Conservation (phyloP, 768 basidiomycete species). For the Russula emetica region DNA sequence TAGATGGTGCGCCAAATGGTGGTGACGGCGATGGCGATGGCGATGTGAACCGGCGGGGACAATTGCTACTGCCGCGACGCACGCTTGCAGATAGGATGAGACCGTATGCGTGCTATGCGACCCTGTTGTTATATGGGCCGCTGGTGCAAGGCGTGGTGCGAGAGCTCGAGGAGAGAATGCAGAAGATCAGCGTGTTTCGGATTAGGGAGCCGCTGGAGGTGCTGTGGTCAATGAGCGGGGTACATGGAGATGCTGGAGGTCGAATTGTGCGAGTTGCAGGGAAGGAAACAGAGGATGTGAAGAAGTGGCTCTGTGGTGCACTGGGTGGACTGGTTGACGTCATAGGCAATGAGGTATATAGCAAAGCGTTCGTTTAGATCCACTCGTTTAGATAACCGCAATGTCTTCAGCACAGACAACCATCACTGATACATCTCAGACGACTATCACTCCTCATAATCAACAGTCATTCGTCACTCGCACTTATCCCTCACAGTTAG, state of each 20-base stretch:
- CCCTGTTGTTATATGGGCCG: constrained; percentile 75
- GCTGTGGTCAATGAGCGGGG: constrained; percentile 76
- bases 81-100: constrained; percentile 56
- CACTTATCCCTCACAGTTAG: constrained; percentile 53
- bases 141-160: constrained; percentile 45
- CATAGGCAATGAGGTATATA: constrained; percentile 62
- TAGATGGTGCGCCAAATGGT: constrained; percentile 42
- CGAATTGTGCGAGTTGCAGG: constrained; percentile 72
- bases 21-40: constrained; percentile 4
- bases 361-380: constrained; percentile 52
- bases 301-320: constrained; percentile 58
- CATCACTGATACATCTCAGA: constrained; percentile 44
- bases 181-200: constrained; percentile 60
- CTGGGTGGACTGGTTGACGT: constrained; percentile 49
- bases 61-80: constrained; percentile 37
- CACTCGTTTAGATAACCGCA: constrained; percentile 43
- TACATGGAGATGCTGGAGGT: constrained; percentile 43
- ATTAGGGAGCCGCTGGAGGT: constrained; percentile 49
- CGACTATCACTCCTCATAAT: constrained; percentile 79
- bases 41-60: constrained; percentile 1
- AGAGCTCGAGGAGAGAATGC: constrained; percentile 48
- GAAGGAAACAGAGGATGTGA: constrained; percentile 69
- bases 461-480: constrained; percentile 67
- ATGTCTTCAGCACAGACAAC: constrained; percentile 12
- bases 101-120: constrained; percentile 90